Evolutionary conservation across 2,329 filamentous ascomycete species (phyloP).

Genomic region (Monosporascus ibericus): DNA sequence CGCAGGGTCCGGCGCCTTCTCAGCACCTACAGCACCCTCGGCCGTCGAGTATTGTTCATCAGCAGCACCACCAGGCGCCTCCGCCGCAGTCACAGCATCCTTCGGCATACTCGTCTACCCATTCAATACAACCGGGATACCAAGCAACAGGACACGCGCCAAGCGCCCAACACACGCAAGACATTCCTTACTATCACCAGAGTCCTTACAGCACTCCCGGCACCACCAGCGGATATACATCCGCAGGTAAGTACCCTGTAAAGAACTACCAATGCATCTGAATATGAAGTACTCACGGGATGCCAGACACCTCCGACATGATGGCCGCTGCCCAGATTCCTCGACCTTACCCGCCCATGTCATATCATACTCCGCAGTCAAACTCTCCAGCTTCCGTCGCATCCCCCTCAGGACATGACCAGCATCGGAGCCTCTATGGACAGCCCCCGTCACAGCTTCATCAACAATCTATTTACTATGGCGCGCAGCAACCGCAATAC

Average conservation of each 20-base stretch:
- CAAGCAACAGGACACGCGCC: slow-evolving; percentile 58
- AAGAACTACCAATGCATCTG: slow-evolving; percentile 5
- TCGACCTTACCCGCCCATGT: slow-evolving; percentile 79
- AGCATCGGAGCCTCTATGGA: slow-evolving; percentile 80
- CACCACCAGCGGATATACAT: slow-evolving; percentile 76
- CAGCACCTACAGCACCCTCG: slow-evolving; percentile 65
- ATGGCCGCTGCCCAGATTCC: slow-evolving; percentile 65
- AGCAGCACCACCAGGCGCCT: slow-evolving; percentile 65
- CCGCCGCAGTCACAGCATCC: slow-evolving; percentile 54
- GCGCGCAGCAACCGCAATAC: slow-evolving; percentile 53
- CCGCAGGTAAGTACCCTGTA: slow-evolving; percentile 62
- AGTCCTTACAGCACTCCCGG: slow-evolving; percentile 80
- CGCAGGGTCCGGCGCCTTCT: slow-evolving; percentile 63
- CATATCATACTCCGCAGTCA: slow-evolving; percentile 89
- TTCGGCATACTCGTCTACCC: slow-evolving; percentile 61
- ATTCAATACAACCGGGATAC: slow-evolving; percentile 62
- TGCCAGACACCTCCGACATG: slow-evolving; percentile 55
- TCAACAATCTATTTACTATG: slow-evolving; percentile 75
- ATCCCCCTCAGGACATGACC: slow-evolving; percentile 82
- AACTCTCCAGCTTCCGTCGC: slow-evolving; percentile 92
- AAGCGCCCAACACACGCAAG: slow-evolving; percentile 56
- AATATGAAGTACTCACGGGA: slow-evolving; percentile 12
- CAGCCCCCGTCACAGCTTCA: slow-evolving; percentile 73
- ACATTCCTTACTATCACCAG: slow-evolving; percentile 72
- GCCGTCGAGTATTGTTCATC: slow-evolving; percentile 66